Base-by-base conservation (phyloP, 257 asterid species). In the Asclepias syriaca region DNA sequence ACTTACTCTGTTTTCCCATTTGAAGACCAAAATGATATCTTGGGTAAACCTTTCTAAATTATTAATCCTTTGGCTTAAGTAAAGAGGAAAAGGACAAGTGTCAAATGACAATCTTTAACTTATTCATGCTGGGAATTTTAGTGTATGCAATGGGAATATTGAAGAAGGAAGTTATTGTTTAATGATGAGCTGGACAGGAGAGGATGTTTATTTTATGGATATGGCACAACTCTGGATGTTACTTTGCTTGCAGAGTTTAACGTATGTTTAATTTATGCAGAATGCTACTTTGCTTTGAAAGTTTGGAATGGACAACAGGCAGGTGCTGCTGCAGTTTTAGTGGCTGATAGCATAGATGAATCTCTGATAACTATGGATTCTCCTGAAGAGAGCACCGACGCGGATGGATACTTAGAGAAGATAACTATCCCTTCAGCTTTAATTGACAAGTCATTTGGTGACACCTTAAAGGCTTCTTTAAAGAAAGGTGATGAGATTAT, bases 301-400 rank as follows among this genome's bases (percentile, higher is more conserved):
- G 98, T 85, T 32, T 93, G 90, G 90, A 85, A 89, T 73, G 97
- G 88, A 14, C 90, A 93, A 77, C 92, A 85, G 75, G 97, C 88
- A 0, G 98, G 98, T 6, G 98, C 96, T 4, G 90, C 98, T 0
- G 98, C 98, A 0, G 98, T 93, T 56, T 66, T 93, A 32, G 93
- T 93, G 65, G 98, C 98, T 1, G 98, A 93, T 81, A 84, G 78
- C 67, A 68, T 84, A n/a, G 95, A 93, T 8, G 98, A 93, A 49
- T 79, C 88, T 48, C 87, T 93, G 5, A 81, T 93, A 79, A 93
- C 98, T 49, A 93, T 93, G 98, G 98, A 90, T 72, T 88, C 98
- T 18, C 98, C 98, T 0, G 90, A 87, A 43, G 97, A 90, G 58
- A 90, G 87, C 84, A 46, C 78, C 0, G 93, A 87, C 53, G 82